Evolutionary conservation across 768 basidiomycete species (phyloP), one percentile per base, ranked within the genome.

Genomic region (Leccinum fibrillosum): DNA sequence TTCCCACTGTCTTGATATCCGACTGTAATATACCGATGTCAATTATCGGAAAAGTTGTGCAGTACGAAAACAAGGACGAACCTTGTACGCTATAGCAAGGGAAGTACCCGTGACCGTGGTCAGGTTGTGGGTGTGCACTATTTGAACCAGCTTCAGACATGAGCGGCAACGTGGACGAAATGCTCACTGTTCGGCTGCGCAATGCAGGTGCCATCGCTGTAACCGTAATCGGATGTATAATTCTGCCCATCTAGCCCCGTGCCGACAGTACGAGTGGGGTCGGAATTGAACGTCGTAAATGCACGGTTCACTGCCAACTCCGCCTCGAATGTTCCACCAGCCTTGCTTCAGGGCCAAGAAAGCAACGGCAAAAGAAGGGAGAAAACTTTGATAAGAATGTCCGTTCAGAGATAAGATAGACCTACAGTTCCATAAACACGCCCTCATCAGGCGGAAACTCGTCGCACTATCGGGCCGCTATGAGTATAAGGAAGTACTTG

Each of bases 91-190:
- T 39, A 66, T 62, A 5, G 28, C 59, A 3, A 57, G 12, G 3
- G 53, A 28, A 17, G 57, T 59, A 17, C 65, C 65, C 1, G 57
- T 49, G 32, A 60, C 52, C 51, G 11, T 32, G n/a, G 54, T 12
- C 21, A 54, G 0, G 28, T 68, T 65, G 35, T 35, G 5, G n/a
- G 63, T 17, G 51, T 66, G 65, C 1, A 66, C 65, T 66, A 12
- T 4, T 35, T 17, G 12, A 47, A 23, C 3, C 19, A 15, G n/a
- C 3, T 23, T 65, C 35, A 59, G 45, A 55, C 25, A 35, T 34
- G 15, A 21, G 39, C 25, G 5, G 8, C 15, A 37, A 49, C 15
- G 5, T 11, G 19, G 2, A 2, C 32, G 2, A 23, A 49, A 3
- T n/a, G 52, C 66, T 59, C 45, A 66, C 65, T 32, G 34, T 66